A percentile compares a stretch with the other conserved stretches of the same genome.
phyloP scores from a whole-genome alignment of 257 asterid genomes.

The Jaltomata sinuosa region DNA sequence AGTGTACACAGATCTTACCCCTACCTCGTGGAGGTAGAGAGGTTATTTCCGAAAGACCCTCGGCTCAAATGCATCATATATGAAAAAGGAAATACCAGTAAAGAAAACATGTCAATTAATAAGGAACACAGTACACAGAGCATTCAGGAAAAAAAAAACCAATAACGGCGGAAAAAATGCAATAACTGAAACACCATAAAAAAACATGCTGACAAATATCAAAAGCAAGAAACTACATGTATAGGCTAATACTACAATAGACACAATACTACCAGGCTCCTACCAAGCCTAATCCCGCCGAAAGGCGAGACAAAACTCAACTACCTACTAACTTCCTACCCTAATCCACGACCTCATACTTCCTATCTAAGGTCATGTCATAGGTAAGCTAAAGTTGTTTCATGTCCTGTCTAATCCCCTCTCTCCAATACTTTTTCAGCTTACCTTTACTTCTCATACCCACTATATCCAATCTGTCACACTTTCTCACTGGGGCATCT shows the following conservation, averaged over 20 bases:
- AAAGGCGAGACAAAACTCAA: background rate
- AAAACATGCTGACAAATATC: background rate
- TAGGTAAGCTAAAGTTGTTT: background rate
- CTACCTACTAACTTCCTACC: background rate
- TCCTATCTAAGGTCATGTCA: background rate
- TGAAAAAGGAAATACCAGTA: background rate
- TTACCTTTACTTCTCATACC: background rate
- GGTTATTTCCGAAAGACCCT: too few species aligned
- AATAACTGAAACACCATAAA: background rate
- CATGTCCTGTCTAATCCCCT: background rate
- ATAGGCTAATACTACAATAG: background rate
- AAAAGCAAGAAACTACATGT: background rate
- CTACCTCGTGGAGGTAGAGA: too few species aligned
- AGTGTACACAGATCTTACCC: too few species aligned
- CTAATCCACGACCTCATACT: background rate
- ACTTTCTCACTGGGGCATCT: background rate
- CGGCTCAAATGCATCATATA: background rate
- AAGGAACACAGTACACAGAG: background rate
- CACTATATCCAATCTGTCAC: background rate
- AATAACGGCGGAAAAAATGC: background rate
- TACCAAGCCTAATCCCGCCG: background rate
- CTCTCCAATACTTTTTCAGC: background rate
- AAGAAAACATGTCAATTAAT: background rate
- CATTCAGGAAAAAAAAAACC: background rate
- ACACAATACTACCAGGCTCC: background rate